Evolutionary conservation across 495 filamentous ascomycete species (phyloP), one percentile per base, ranked within the genome.

Genomic region (Penicillium diatomitis): DNA sequence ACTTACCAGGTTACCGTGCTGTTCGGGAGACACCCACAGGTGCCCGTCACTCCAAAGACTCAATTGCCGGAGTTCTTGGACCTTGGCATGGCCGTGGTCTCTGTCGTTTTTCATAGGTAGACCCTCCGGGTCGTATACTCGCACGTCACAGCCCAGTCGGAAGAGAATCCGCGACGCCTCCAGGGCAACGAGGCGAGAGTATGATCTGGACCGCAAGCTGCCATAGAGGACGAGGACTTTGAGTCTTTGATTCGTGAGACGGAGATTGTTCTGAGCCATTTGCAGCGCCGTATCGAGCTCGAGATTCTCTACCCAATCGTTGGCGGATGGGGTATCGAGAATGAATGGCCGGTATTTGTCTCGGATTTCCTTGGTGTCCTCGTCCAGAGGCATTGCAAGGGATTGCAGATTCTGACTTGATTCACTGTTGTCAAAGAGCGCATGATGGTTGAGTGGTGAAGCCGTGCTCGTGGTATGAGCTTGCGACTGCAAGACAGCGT

Each of bases 1-100:
- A 45, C 72, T 47, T 41, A 81, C 79, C n/a, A 86, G 53, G 52
- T 80, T 84, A 0, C 84, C 84, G 46, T 87, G 84, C 58, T 87
- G 83, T 56, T 87, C 84, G 0, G 82, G 84, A 4, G 77, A 79
- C 6, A 81, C 67, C 84, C 82, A 86, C 9, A 87, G 47, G 60
- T 87, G 82, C 0, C 82, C 84, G 54, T 87, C 83, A 49, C 80
- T 84, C 84, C 83, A 87, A 7, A 50, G 53, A 47, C 76, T 82
- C 6, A 87, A 71, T 4, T 76, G 69, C 9, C 83, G 70, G 12
- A 87, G 75, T 55, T 87, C 83, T 50, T 79, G 78, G 2, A 86
- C 84, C 42, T 84, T 84, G 0, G 71, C 63, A 57, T 87, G 82
- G 11, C 47, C 52, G 44, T 76, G 69, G 6, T 80, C 74, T 27